Evolutionary conservation across 345 rosid genomes (phyloP).

Genomic region (Durio zibethinus): DNA sequence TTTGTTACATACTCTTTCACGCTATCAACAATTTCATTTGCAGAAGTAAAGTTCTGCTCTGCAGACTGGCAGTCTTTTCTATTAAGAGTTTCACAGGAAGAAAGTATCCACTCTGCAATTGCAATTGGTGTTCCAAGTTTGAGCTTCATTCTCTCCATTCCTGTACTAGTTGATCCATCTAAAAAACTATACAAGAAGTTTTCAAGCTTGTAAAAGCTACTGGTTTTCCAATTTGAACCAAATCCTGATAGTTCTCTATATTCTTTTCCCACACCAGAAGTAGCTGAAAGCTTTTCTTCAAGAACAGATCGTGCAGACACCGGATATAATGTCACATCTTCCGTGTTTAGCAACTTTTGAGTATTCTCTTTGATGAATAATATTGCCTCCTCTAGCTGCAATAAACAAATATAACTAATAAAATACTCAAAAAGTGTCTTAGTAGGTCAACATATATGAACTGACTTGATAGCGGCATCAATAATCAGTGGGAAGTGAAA

Average conservation of each 20-base stretch:
- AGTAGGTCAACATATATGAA: constrained; percentile 2
- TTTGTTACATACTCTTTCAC: constrained; percentile 45
- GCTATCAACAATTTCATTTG: constrained; percentile 50
- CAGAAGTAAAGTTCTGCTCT: constrained; percentile 55
- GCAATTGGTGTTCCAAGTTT: constrained; percentile 88
- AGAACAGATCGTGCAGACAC: constrained; percentile 84
- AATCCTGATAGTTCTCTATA: constrained; percentile 29
- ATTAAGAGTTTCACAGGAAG: constrained; percentile 45
- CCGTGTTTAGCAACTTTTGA: constrained; percentile 67
- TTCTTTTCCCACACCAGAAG: constrained; percentile 44
- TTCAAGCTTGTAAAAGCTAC: constrained; percentile 61
- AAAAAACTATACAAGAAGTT: constrained; percentile 68
- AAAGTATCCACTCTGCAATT: constrained; percentile 75
- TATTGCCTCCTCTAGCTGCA: constrained; percentile 90
- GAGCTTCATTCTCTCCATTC: constrained; percentile 86
- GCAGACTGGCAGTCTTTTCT: constrained; percentile 54
- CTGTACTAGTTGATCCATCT: constrained; percentile 70
- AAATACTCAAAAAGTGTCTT: background rate
- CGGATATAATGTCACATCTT: constrained; percentile 70
- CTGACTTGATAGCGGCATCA: constrained; percentile 6
- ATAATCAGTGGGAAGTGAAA: constrained; percentile 20
- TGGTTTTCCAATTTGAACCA: constrained; percentile 45
- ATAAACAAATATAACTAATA: constrained; percentile 13
- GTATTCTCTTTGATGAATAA: constrained; percentile 72
- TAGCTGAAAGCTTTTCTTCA: constrained; percentile 62